Evolutionary conservation across 306 rosid genomes (phyloP).

Genomic region (Cucumis hystrix): DNA sequence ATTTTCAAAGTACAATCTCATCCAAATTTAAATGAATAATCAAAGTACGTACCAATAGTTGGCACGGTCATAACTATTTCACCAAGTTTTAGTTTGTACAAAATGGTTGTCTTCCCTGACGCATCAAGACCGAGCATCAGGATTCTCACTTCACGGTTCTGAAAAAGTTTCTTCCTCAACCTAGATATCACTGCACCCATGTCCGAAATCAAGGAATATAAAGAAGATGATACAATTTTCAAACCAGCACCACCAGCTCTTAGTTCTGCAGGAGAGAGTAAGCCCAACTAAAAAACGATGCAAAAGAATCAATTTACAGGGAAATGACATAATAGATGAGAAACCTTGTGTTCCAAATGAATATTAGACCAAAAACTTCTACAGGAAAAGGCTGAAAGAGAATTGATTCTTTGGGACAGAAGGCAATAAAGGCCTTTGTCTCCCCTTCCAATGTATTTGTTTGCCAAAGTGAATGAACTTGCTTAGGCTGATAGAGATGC

Average conservation of each 20-base stretch:
- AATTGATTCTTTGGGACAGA: constrained; percentile 13
- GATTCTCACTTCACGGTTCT: constrained; percentile 24
- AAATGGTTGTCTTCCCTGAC: constrained; percentile 38
- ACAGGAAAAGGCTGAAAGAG: constrained; percentile 16
- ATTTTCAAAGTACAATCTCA: neutral
- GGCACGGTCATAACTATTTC: constrained; percentile 18
- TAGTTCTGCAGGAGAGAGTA: neutral
- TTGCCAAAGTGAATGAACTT: constrained; percentile 1
- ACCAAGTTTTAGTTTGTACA: constrained; percentile 35
- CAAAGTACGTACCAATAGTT: constrained; percentile 24
- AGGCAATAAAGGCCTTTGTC: neutral
- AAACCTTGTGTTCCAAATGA: constrained; percentile 18
- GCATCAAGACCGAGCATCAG: constrained; percentile 47
- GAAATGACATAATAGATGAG: neutral
- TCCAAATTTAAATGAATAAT: neutral
- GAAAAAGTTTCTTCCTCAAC: constrained; percentile 22
- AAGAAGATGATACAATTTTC: neutral
- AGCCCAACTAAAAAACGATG: neutral
- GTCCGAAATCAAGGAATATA: neutral
- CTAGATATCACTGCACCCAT: constrained; percentile 28
- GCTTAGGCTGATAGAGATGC: neutral
- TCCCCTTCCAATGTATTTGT: neutral
- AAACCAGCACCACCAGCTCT: neutral
- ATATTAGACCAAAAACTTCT: constrained; percentile 2
- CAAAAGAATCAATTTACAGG: neutral